Percentiles rank a stretch among this genome's conserved stretches.
phyloP scores from a whole-genome alignment of 345 rosid species.

The Acer saccharum region DNA sequence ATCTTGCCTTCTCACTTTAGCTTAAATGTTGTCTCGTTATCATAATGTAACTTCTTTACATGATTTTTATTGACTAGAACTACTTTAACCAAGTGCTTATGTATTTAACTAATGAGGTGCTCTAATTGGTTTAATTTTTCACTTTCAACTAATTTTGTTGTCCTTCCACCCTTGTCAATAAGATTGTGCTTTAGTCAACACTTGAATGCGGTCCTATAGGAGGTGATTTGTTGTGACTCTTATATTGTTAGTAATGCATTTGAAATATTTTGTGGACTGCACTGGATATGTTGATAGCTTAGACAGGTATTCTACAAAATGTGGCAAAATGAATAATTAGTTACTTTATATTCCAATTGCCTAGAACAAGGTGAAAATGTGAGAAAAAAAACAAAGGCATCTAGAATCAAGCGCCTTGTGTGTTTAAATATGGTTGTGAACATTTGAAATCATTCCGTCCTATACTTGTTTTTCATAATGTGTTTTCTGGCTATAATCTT shows the following conservation, averaged over 20 bases:
- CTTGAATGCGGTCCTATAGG: background rate
- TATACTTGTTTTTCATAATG: background rate
- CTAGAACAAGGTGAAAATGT: background rate
- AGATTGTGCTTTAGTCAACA: background rate
- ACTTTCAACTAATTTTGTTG: background rate
- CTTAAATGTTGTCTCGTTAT: background rate
- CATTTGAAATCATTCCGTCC: background rate
- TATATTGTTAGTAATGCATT: no score
- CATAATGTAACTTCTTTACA: background rate
- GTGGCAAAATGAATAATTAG: conserved; percentile 2
- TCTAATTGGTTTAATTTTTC: background rate
- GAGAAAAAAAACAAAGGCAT: background rate
- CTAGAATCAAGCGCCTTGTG: background rate
- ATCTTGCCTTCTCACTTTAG: background rate
- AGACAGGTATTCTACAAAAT: background rate
- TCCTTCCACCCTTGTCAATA: background rate
- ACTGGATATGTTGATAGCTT: background rate
- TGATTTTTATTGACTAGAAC: background rate
- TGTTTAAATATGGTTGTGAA: background rate
- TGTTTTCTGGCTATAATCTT: background rate
- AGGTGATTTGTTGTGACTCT: background rate
- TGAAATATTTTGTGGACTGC: background rate
- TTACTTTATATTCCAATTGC: background rate
- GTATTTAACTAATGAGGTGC: background rate
- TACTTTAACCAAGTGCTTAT: background rate